phyloP scores from a whole-genome alignment of 805 yeast genomes.

The Ogataea nitratoaversa region DNA sequence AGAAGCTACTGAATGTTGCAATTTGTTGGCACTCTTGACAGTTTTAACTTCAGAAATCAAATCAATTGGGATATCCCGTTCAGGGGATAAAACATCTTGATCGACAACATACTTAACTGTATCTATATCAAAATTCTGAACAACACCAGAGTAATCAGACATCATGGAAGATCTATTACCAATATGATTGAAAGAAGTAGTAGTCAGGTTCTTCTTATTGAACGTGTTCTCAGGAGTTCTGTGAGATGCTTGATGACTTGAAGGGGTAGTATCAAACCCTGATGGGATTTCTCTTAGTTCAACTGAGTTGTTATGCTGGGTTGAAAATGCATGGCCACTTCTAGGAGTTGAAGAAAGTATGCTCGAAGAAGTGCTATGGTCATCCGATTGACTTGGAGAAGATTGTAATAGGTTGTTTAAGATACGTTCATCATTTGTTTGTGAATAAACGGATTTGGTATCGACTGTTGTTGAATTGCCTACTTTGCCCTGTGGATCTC shows the following conservation, averaged over 20 bases:
- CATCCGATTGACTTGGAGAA: not conserved
- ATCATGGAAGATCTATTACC: conserved; percentile 29
- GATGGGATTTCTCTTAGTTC: not conserved
- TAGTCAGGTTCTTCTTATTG: conserved; percentile 1
- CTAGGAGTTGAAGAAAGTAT: not conserved
- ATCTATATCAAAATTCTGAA: conserved; percentile 34
- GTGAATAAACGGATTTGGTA: not conserved
- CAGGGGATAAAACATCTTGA: conserved; percentile 10
- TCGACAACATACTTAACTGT: conserved; percentile 30
- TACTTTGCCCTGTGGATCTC: too few relatives aligned
- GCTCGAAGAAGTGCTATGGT: not conserved
- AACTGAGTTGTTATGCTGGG: not conserved
- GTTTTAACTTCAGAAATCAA: conserved; percentile 17
- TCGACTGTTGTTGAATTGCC: not conserved
- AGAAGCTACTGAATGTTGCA: conserved; percentile 13
- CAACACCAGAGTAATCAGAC: conserved; percentile 35
- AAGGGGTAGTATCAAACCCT: not conserved
- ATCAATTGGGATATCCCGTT: conserved; percentile 11
- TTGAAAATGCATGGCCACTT: not conserved
- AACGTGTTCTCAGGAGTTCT: conserved; percentile 3
- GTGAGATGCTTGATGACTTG: not conserved
- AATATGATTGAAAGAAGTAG: conserved; percentile 8
- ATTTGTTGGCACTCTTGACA: conserved; percentile 11
- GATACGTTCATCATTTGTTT: not conserved
- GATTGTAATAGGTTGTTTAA: not conserved